Base-by-base conservation (phyloP, 768 basidiomycete genomes). In the Suillus subluteus region DNA sequence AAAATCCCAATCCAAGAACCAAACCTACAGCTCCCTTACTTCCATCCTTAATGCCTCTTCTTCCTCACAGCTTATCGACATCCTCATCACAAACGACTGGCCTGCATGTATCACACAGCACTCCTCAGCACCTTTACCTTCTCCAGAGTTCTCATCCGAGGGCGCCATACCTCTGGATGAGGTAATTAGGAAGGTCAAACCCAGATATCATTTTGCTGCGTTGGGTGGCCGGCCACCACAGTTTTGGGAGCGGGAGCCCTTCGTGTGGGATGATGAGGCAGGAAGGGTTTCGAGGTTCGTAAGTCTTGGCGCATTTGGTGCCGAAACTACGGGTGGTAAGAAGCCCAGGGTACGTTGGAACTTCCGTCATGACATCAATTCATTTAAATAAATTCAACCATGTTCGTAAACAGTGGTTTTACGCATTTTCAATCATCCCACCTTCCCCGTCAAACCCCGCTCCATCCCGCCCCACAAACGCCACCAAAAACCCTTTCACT, bases 161-260 rank as follows among this genome's bases (percentile, higher is more conserved):
- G 84, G 83, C 6, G 87, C 87, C 0, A 82, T 83, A 1, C 86
- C 90, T 18, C 78, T 93, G 6, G 88, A 91, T 68, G 89, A 92
- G 46, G 76, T 90, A 2, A 81, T 91, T 43, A 81, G 82, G 32
- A 84, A 83, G 66, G 87, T 85, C 32, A 91, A 90, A 71, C 96
- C 97, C 2, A 86, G 93, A 61, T 99, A 99, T 79, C 89, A 96
- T 72, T 94, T 99, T 73, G 86, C 91, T 26, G 85, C 86, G 59
- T 82, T 83, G 11, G 88, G 86, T 16, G 88, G 88, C 0, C 78
- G 82, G n/a, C 85, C 86, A 16, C 84, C 91, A 0, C 85, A 84
- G 63, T 99, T 98, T 75, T 99, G 96, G 96, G 98, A 99, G 76
- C 82, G 96, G 62, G 96, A 98, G 66, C 96, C 98, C 1, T 97